phyloP scores from a whole-genome alignment of 2,329 filamentous ascomycete species.

The Claviceps pusilla region DNA sequence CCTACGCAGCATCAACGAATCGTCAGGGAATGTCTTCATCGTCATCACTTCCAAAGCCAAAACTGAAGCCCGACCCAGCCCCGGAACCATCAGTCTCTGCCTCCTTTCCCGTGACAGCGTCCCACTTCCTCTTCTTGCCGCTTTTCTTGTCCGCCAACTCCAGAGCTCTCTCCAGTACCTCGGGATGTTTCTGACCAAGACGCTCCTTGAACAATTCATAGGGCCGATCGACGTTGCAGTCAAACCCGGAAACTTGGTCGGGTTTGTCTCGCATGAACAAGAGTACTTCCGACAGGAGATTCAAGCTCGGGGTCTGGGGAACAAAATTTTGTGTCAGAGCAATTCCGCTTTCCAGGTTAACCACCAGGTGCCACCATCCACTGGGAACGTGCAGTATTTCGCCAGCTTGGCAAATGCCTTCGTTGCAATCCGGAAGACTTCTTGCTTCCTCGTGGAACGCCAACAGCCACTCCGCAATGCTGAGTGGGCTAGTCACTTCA shows the following conservation, averaged over 20 bases:
- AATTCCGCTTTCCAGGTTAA: slow-evolving; percentile 73
- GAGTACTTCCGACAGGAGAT: slow-evolving; percentile 58
- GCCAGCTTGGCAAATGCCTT: slow-evolving; percentile 70
- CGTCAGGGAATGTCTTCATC: slow-evolving; percentile 30
- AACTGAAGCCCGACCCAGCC: slow-evolving; percentile 31
- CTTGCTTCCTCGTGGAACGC: slow-evolving; percentile 78
- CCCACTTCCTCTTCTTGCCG: slow-evolving; percentile 73
- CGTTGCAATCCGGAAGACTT: slow-evolving; percentile 57
- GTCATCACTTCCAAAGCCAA: slow-evolving; percentile 34
- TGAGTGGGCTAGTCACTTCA: slow-evolving; percentile 85
- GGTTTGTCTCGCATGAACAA: slow-evolving; percentile 68
- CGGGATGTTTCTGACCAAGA: slow-evolving; percentile 47
- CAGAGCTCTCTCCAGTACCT: slow-evolving; percentile 51
- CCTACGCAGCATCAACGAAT: neutral
- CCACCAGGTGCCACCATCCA: slow-evolving; percentile 93
- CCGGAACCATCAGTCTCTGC: slow-evolving; percentile 17
- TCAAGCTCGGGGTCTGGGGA: slow-evolving; percentile 39
- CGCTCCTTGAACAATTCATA: slow-evolving; percentile 61
- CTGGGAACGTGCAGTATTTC: slow-evolving; percentile 87
- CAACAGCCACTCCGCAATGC: slow-evolving; percentile 92
- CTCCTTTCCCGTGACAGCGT: slow-evolving; percentile 45
- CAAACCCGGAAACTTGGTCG: slow-evolving; percentile 79
- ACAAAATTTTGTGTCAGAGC: slow-evolving; percentile 95
- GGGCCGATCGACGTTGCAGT: slow-evolving; percentile 52
- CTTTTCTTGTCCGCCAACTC: slow-evolving; percentile 47